Base-by-base conservation (phyloP, 2,329 filamentous ascomycete species). In the Onygenales sp. region DNA sequence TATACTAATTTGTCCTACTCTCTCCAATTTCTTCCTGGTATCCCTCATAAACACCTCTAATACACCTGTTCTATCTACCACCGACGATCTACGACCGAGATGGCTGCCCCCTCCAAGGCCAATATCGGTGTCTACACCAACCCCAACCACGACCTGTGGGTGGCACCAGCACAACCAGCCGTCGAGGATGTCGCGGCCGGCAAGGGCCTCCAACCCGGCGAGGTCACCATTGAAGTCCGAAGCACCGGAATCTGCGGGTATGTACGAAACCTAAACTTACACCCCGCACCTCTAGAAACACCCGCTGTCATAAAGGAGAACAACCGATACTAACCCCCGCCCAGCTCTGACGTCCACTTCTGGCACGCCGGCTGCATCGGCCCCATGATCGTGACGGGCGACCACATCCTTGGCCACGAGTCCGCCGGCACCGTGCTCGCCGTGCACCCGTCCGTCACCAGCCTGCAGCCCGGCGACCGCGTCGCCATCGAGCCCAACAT, bases 121-220 rank as follows among this genome's bases (percentile, higher is more conserved):
- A 97, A 97, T 74, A 94, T 97, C 67, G 92, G 90, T 62, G 90
- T 97, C 60, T 97, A 87, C 78, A 97, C 92, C 51, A 95, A 97
- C 75, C 89, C 92, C 14, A 81, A 83, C 55, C 92, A 97, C 69
- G 87, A 95, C 56, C 78, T 97, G 51, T 97, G 91, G 89, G 82
- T 96, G 57, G 86, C 80, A 54, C 84, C 89, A 59, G 84, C 91
- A 10, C 78, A 82, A 61, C 92, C 92, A 4, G 84, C 81, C 44
- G 73, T 89, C 31, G 87, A 94, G 68, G 83, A 83, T 57, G 84
- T 94, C 54, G 76, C 84, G 62, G 80, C 78, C 59, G 80, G 80
- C 35, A 74, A 83, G 51, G 79, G 78, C 49, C 75, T 96, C 63
- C 84, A 87, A 72, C 78, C 81, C 27, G 92, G 91, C 50, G 87